Base-by-base conservation (phyloP, 75 land plant genomes). In the Azolla pinnata region DNA sequence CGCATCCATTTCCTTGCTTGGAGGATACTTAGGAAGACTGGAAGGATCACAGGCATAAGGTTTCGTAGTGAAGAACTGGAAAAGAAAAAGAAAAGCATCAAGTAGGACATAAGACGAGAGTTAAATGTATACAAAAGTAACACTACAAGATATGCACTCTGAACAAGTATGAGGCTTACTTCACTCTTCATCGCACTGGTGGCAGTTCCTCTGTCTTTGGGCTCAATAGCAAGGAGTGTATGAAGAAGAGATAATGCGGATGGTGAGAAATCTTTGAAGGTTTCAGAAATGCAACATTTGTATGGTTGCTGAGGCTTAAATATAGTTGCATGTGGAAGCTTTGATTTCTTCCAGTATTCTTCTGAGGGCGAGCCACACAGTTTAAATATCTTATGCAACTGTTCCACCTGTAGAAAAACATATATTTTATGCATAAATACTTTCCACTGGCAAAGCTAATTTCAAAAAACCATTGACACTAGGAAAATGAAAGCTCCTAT, bases 301-400 rank as follows among this genome's bases (percentile, higher is more conserved):
- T 88, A 88, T 7, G 77, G 81, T 10, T 82, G 95, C 56, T 85
- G 89, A 29, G 89, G 88, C 61, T 78, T 88, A 51, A 88, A 85
- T 34, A 86, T 82, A 24, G 89, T 79, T 38, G 95, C 83, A 67
- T 82, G 86, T 12, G 95, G 77, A 14, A 80, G 60, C 47, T 77
- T 85, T 27, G 86, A 69, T 59, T 71, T 85, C 59, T 49, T 80
- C 95, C 95, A 88, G 62, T 80, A 88, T 12, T 82, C 83, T 63
- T 88, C 95, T 9, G 95, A 81, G 29, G 95, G 95, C 26, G 95
- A 88, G 12, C 95, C 95, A 75, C 95, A 88, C n/a, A 88, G 79
- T 76, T 88, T 88, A 65, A 88, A 85, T 23, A 88, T 88, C 49
- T 88, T 85, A 54, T 88, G 95, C 59, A 88, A 61, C 70, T 88